Evolutionary conservation across 2,329 filamentous ascomycete genomes (phyloP).

Genomic region (Biscogniauxia sp.): DNA sequence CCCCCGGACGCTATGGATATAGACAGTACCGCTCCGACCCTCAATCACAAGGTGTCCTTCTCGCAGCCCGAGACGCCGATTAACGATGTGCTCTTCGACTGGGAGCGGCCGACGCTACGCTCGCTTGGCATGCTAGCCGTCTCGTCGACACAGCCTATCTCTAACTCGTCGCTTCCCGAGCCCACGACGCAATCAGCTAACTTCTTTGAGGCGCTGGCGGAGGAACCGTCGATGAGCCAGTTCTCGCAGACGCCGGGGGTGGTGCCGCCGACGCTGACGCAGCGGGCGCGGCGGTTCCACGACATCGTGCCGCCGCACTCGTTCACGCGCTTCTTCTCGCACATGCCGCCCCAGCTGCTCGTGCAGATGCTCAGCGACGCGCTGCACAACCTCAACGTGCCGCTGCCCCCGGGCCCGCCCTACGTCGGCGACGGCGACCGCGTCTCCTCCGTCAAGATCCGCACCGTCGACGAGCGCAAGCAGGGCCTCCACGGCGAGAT

Average conservation of each 20-base stretch:
- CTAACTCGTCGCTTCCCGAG: slow-evolving; percentile 38
- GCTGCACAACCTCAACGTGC: slow-evolving; percentile 81
- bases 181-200: slow-evolving; percentile 32
- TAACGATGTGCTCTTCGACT: slow-evolving; percentile 77
- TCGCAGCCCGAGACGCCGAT: slow-evolving; percentile 82
- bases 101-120: slow-evolving; percentile 71
- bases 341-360: slow-evolving; percentile 70
- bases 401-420: slow-evolving; percentile 53
- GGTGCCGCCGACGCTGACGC: slow-evolving; percentile 78
- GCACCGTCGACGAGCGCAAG: slow-evolving; percentile 68
- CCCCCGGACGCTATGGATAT: slow-evolving; percentile 66
- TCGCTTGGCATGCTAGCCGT: slow-evolving; percentile 43
- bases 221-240: slow-evolving; percentile 84
- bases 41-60: slow-evolving; percentile 59
- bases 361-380: slow-evolving; percentile 78
- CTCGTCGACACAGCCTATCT: slow-evolving; percentile 50
- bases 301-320: slow-evolving; percentile 88
- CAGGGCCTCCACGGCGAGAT: slow-evolving; percentile 75
- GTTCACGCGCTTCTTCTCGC: slow-evolving; percentile 89
- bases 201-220: slow-evolving; percentile 65
- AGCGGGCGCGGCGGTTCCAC: slow-evolving; percentile 81
- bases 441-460: slow-evolving; percentile 67
- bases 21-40: slow-evolving; percentile 45
- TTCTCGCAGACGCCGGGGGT: slow-evolving; percentile 76
- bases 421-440: slow-evolving; percentile 50